phyloP scores from a whole-genome alignment of 495 filamentous ascomycete genomes.

The Terfezia boudieri region DNA sequence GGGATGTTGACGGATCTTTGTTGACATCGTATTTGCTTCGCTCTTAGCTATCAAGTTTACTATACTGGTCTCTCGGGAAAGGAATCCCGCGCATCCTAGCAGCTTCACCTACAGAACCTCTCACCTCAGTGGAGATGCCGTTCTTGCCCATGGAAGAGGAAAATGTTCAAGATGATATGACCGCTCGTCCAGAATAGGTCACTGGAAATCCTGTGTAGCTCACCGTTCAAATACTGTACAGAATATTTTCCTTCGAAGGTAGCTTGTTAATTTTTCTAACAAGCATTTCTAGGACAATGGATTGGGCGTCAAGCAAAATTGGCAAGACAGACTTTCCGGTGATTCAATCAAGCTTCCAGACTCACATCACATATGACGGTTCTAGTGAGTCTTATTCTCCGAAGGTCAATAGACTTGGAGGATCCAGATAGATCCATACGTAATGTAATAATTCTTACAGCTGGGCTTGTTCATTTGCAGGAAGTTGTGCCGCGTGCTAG shows the following conservation, averaged over 20 bases:
- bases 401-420: too few relatives aligned
- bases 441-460: too few relatives aligned
- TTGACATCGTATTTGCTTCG: constrained; percentile 19
- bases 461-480: too few relatives aligned
- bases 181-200: constrained; percentile 8
- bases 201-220: constrained; percentile 9
- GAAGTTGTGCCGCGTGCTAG: too few relatives aligned
- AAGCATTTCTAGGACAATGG: constrained; percentile 32
- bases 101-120: constrained; percentile 36
- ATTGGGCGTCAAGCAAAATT: constrained; percentile 44
- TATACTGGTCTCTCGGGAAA: constrained; percentile 22
- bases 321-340: constrained; percentile 57
- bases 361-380: constrained; percentile 64
- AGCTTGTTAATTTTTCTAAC: too few relatives aligned
- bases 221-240: too few relatives aligned
- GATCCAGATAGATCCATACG: too few relatives aligned
- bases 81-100: constrained; percentile 47
- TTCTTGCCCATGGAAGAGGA: constrained; percentile 10
- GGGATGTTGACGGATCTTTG: too few relatives aligned
- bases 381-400: constrained; percentile 27
- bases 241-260: too few relatives aligned
- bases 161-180: constrained; percentile 1
- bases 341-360: constrained; percentile 62
- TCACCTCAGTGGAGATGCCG: constrained; percentile 18
- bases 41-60: constrained; percentile 72